Evolutionary conservation across 495 filamentous ascomycete species (phyloP).

Genomic region (Hyaloscypha hepaticicola): DNA sequence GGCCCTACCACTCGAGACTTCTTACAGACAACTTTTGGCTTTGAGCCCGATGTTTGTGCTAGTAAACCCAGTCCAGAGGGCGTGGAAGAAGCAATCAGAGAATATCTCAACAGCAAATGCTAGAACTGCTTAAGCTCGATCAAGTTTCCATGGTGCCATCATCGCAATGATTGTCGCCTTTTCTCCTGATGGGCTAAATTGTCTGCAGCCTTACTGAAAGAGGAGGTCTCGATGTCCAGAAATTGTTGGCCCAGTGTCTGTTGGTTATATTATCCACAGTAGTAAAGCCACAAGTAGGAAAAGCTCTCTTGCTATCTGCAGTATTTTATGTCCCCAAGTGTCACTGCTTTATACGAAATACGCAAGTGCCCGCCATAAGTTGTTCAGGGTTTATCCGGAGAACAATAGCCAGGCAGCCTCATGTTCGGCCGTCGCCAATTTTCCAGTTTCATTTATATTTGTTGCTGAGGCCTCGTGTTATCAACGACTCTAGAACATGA

Average conservation of each 20-base stretch:
- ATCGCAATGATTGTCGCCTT: neutral
- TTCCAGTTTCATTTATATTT: conserved; percentile 16
- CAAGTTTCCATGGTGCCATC: neutral
- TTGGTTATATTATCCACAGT: neutral
- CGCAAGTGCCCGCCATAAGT: neutral
- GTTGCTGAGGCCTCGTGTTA: conserved; percentile 12
- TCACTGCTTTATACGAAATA: neutral
- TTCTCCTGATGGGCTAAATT: neutral
- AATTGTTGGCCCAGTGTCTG: neutral
- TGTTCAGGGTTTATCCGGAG: conserved; percentile 9
- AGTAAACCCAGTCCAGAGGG: conserved; percentile 81
- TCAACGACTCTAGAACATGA: conserved; percentile 4
- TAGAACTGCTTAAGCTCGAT: neutral
- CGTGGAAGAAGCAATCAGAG: conserved; percentile 64
- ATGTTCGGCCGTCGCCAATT: neutral
- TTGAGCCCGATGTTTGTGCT: conserved; percentile 80
- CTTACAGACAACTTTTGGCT: conserved; percentile 62
- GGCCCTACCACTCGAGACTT: conserved; percentile 88
- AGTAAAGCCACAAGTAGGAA: neutral
- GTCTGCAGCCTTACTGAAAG: too few species aligned
- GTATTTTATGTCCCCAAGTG: neutral
- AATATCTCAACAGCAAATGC: conserved; percentile 43
- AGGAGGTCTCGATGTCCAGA: neutral
- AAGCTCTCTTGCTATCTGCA: neutral
- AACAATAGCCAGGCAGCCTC: conserved; percentile 3